Evolutionary conservation across 495 filamentous ascomycete genomes (phyloP), one percentile per base, ranked within the genome.

Genomic region (Aspergillus kassunensis): DNA sequence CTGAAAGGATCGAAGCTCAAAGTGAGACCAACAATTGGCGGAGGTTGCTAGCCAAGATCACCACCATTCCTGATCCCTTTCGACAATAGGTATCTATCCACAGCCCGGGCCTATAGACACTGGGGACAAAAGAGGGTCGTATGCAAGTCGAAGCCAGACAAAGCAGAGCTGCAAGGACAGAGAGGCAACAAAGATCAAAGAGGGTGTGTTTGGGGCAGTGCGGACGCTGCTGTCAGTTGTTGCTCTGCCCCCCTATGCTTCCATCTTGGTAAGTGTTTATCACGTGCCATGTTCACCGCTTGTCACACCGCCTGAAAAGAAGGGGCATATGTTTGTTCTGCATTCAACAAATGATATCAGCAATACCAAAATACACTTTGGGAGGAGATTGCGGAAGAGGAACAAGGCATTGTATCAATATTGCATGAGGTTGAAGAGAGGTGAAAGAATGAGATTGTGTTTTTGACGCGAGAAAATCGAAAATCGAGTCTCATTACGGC

Each of bases 1-100:
- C 47, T 55, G 50, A 56, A 55, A 55, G 44, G 44, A 59, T 57
- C 57, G 61, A 36, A 64, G 55, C 57, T 62, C 56, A 62, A 55
- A 58, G 58, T 62, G 61, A 67, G 61, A 67, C 61, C 57, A 66
- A 63, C 55, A 63, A 57, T 61, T 58, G 60, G 63, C 60, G 63
- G 58, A 66, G 60, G 51, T 59, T 29, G 44, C 50, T 60, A 54
- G 50, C 55, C 51, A 54, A 56, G 51, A 57, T 57, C 56, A 63
- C 54, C 55, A 61, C 55, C 65, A 66, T 66, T 60, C 63, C 57
- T 58, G 43, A 53, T 64, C 53, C 56, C 55, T 60, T 57, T 35
- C 43, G 54, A 44, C 23, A 47, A 49, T 34, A 33, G 31, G 30
- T 39, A 40, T 42, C 39, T 15, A 34, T 41, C 23, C 29, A 44